phyloP scores from a whole-genome alignment of 208 protist species.

The Herpetomonas samuelpessoai region DNA sequence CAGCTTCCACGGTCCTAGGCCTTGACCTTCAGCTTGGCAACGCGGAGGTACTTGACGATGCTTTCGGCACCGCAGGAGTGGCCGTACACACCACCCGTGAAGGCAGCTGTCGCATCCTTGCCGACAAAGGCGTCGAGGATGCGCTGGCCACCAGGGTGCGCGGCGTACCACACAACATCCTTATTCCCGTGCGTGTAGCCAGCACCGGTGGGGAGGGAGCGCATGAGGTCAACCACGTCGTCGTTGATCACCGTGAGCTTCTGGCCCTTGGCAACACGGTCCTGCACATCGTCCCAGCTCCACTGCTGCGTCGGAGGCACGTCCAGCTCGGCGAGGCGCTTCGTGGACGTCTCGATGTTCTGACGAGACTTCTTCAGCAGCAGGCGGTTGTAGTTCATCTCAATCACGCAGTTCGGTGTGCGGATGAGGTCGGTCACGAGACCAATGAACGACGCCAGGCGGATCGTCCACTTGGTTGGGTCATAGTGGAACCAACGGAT shows the following conservation, averaged over 20 bases:
- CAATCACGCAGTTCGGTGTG: slow-evolving; percentile 60
- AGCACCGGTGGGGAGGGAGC: slow-evolving; percentile 42
- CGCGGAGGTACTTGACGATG: slow-evolving; percentile 59
- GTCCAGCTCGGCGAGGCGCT: slow-evolving; percentile 41
- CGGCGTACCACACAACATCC: slow-evolving; percentile 62
- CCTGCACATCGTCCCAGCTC: slow-evolving; percentile 64
- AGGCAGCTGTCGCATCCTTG: slow-evolving; percentile 71
- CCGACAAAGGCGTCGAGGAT: slow-evolving; percentile 73
- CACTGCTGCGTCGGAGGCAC: slow-evolving; percentile 32
- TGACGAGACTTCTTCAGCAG: slow-evolving; percentile 36
- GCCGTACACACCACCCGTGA: slow-evolving; percentile 70
- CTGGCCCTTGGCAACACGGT: slow-evolving; percentile 49
- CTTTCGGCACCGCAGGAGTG: slow-evolving; percentile 63
- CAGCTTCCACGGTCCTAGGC: slow-evolving; percentile 1
- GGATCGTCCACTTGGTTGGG: slow-evolving; percentile 90
- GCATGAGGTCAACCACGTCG: slow-evolving; percentile 66
- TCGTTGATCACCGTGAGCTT: slow-evolving; percentile 70
- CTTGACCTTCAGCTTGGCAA: slow-evolving; percentile 40
- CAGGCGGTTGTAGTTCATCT: slow-evolving; percentile 55
- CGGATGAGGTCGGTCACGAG: slow-evolving; percentile 62
- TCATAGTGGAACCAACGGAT: slow-evolving; percentile 91
- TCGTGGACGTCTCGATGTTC: slow-evolving; percentile 30
- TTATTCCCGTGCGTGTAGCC: slow-evolving; percentile 68
- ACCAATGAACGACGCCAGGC: slow-evolving; percentile 46
- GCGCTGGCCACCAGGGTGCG: slow-evolving; percentile 75